Conservation (phyloP, 2,329 filamentous ascomycete species). For the Alternaria brassicae region DNA sequence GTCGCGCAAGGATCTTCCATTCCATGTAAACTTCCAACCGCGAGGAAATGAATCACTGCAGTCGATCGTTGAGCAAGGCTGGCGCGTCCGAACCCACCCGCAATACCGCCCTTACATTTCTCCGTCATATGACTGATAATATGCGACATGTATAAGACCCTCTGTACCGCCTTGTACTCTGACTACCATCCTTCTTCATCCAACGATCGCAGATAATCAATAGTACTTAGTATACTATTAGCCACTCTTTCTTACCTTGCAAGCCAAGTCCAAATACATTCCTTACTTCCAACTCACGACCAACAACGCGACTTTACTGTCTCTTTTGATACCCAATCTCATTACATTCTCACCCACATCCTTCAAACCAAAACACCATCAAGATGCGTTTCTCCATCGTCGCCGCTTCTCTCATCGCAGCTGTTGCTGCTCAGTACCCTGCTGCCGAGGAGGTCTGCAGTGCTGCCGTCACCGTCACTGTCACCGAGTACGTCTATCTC, state of each 20-base stretch:
- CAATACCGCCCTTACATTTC: neutral
- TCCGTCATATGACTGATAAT: conserved; percentile 22
- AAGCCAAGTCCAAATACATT: conserved; percentile 17
- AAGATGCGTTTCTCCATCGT: conserved; percentile 46
- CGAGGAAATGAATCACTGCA: conserved; percentile 7
- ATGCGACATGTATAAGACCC: conserved; percentile 25
- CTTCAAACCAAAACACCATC: conserved; percentile 13
- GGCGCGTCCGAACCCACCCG: conserved; percentile 13
- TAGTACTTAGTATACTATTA: conserved; percentile 37
- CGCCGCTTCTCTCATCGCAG: conserved; percentile 35
- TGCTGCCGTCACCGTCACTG: conserved; percentile 33
- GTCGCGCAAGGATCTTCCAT: conserved; percentile 7
- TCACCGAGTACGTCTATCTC: conserved; percentile 36
- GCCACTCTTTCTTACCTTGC: conserved; percentile 37
- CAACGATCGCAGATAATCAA: conserved; percentile 27
- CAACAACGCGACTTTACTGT: conserved; percentile 9
- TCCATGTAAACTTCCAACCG: conserved; percentile 5
- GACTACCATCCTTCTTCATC: conserved; percentile 2
- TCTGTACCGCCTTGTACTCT: conserved; percentile 4
- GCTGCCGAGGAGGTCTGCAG: conserved; percentile 31
- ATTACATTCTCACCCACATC: conserved; percentile 10
- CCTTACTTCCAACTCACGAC: conserved; percentile 15
- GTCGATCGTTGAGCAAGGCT: conserved; percentile 15
- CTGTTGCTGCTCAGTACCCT: conserved; percentile 33
- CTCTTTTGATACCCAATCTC: conserved; percentile 16